Evolutionary conservation across 257 asterid genomes (phyloP).

Genomic region (Solanum corneliomulleri): DNA sequence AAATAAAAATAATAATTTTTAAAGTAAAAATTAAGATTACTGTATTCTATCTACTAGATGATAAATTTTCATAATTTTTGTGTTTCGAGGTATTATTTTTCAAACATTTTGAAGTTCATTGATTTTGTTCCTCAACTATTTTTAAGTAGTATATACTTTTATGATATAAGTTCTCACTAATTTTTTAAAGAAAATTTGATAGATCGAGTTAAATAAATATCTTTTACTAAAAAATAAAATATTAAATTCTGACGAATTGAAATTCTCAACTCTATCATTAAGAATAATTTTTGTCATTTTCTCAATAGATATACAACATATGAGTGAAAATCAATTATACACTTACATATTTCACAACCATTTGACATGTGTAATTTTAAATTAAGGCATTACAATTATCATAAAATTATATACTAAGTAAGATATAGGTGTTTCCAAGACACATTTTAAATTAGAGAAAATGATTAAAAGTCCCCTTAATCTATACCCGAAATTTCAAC

Average conservation of each 20-base stretch:
- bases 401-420: background rate
- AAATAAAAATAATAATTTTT: too few relatives aligned
- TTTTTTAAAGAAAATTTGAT: too few relatives aligned
- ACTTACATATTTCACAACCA: background rate
- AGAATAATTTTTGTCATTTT: too few relatives aligned
- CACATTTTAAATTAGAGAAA: background rate
- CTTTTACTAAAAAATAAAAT: too few relatives aligned
- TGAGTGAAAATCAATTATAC: background rate
- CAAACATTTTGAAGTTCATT: too few relatives aligned
- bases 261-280: background rate
- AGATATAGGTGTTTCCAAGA: background rate
- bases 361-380: background rate
- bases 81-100: background rate
- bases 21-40: too few relatives aligned
- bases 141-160: too few relatives aligned
- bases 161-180: too few relatives aligned
- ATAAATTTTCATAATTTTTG: background rate
- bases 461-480: fast-evolving
- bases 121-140: too few relatives aligned
- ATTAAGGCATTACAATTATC: background rate
- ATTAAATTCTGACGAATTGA: background rate
- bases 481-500: fast-evolving
- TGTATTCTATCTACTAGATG: background rate
- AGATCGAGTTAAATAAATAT: too few relatives aligned
- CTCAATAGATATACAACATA: background rate